Conservation (phyloP, 2,329 filamentous ascomycete genomes). For the Apiospora rasikravindrae region DNA sequence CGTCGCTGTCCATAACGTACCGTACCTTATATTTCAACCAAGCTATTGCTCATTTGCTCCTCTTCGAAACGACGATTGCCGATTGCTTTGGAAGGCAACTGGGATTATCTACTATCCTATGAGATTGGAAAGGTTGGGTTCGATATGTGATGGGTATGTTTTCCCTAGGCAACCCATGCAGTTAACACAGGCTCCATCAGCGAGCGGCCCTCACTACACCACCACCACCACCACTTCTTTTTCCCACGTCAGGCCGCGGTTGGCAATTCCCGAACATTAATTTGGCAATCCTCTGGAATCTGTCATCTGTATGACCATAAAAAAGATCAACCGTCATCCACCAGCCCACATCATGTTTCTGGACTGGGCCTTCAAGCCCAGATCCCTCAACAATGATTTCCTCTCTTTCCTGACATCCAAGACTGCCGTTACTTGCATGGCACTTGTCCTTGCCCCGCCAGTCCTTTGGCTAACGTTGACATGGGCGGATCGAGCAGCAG, state of each 20-base stretch:
- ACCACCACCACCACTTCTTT: neutral
- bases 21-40: neutral
- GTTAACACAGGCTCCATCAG: slow-evolving; percentile 11
- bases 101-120: neutral
- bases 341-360: slow-evolving; percentile 4
- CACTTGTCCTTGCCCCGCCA: slow-evolving; percentile 28
- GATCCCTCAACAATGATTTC: slow-evolving; percentile 15
- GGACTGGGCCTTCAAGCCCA: slow-evolving; percentile 19
- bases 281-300: neutral
- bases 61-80: slow-evolving; percentile 12
- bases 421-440: slow-evolving; percentile 29
- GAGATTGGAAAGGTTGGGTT: slow-evolving; percentile 18
- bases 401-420: slow-evolving; percentile 22
- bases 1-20: slow-evolving; percentile 10
- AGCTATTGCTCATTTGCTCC: slow-evolving; percentile 2
- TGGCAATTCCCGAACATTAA: neutral
- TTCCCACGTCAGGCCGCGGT: neutral
- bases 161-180: slow-evolving; percentile 14
- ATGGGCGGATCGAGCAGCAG: slow-evolving; percentile 31
- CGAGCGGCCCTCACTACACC: neutral
- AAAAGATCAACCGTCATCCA: neutral
- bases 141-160: slow-evolving; percentile 27
- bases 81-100: slow-evolving; percentile 1
- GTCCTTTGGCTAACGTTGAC: slow-evolving; percentile 40
- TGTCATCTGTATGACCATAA: too few species aligned